These are phyloP conservation scores for Candida ficus DNA, from an alignment of 805 yeast genomes.

Conservation along the genomic window DNA sequence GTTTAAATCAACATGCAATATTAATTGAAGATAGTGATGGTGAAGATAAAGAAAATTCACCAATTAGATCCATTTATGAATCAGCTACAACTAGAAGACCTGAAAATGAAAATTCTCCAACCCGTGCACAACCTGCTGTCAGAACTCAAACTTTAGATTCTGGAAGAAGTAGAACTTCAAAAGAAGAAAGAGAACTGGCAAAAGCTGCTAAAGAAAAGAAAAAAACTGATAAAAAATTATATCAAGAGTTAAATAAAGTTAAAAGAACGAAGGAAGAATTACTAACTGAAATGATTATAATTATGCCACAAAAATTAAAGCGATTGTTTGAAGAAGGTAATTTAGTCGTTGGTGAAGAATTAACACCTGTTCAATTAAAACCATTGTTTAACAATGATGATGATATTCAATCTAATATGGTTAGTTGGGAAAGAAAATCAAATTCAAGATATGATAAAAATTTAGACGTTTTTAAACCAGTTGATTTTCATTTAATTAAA, in stretches of 20 bases:
- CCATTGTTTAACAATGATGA: neutral
- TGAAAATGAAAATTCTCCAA: neutral
- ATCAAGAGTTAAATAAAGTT: slow-evolving; percentile 33
- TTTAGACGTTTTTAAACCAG: slow-evolving; percentile 52
- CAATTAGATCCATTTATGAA: neutral
- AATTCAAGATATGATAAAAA: slow-evolving; percentile 42
- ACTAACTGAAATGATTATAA: slow-evolving; percentile 43
- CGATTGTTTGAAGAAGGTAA: slow-evolving; percentile 21
- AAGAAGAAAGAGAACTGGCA: slow-evolving; percentile 6
- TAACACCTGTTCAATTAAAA: slow-evolving; percentile 32
- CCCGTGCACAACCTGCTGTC: neutral
- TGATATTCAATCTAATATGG: slow-evolving; percentile 10
- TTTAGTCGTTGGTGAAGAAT: slow-evolving; percentile 21
- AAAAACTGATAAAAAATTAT: slow-evolving; percentile 12
- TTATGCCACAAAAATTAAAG: slow-evolving; percentile 31
- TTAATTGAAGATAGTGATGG: too few species aligned
- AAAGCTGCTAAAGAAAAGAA: slow-evolving; percentile 9
- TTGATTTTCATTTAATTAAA: slow-evolving; percentile 31
- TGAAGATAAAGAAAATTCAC: too few species aligned
- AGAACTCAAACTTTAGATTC: slow-evolving; percentile 7
- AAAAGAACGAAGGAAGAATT: slow-evolving; percentile 45
- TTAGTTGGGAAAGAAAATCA: slow-evolving; percentile 48
- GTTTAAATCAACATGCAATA: too few species aligned
- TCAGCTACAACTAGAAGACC: neutral
- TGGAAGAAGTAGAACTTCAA: slow-evolving; percentile 3